These are phyloP conservation scores for Salix dunnii DNA, from an alignment of 345 rosid genomes.

Conservation along the genomic window DNA sequence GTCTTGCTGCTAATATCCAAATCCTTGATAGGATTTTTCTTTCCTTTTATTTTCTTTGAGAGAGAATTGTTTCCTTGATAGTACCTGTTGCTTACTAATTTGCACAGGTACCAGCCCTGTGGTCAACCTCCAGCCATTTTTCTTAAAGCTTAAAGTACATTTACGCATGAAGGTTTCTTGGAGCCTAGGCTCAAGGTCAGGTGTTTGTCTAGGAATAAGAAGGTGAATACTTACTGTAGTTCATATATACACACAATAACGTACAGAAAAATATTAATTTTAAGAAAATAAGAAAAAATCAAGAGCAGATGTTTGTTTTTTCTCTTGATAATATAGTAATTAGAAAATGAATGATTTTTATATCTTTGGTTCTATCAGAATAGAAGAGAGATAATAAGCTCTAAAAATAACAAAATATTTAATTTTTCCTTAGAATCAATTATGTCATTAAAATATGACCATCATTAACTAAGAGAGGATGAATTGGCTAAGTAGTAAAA, in stretches of 20 bases:
- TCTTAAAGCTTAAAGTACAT: neutral
- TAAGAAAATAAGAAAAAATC: neutral
- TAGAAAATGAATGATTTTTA: neutral
- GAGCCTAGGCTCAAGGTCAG: neutral
- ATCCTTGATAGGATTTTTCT: neutral
- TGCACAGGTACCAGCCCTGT: constrained; percentile 5
- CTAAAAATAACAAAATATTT: neutral
- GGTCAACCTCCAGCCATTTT: neutral
- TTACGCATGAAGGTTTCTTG: neutral
- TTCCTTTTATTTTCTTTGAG: neutral
- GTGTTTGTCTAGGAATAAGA: neutral
- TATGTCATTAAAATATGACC: neutral
- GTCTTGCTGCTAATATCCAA: neutral
- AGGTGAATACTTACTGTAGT: neutral
- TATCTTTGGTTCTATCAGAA: neutral
- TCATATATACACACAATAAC: neutral
- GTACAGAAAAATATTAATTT: neutral
- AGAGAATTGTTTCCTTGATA: neutral
- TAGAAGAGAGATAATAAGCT: neutral
- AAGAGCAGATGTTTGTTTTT: neutral
- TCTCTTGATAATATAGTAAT: neutral
- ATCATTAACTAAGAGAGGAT: neutral
- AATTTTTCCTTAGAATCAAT: neutral
- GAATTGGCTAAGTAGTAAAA: neutral
- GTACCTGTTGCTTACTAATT: neutral